phyloP scores from a whole-genome alignment of 176 grass and related monocot genomes.

The Phoenix dactylifera region DNA sequence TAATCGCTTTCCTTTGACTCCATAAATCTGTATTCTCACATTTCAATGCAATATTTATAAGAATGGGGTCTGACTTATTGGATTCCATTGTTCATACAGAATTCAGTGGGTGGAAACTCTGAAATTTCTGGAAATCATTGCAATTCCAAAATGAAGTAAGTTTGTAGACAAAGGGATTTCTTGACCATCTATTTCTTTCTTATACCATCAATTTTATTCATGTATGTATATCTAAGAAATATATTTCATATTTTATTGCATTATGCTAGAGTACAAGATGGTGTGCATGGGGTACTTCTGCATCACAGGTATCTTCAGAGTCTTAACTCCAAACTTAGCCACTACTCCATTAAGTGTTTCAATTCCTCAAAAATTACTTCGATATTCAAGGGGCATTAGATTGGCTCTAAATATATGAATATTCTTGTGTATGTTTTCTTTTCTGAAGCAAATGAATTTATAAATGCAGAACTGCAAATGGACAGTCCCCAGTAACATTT shows the following conservation, averaged over 20 bases:
- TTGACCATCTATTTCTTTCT: too few species aligned
- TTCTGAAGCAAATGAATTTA: slow-evolving; percentile 9
- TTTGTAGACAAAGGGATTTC: neutral
- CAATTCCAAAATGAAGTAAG: slow-evolving; percentile 83
- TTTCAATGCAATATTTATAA: neutral
- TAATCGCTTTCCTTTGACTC: too few species aligned
- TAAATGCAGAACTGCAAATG: slow-evolving; percentile 61
- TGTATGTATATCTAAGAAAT: too few species aligned
- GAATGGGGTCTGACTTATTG: neutral
- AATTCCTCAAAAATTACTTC: neutral
- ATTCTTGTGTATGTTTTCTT: neutral
- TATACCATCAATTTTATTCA: too few species aligned
- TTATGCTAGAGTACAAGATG: slow-evolving; percentile 66
- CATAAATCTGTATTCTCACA: too few species aligned
- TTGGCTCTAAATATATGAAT: too few species aligned
- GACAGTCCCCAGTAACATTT: slow-evolving; percentile 71
- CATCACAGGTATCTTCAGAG: slow-evolving; percentile 69
- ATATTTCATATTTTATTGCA: too few species aligned
- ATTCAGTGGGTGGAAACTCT: slow-evolving; percentile 90
- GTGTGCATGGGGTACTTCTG: slow-evolving; percentile 75
- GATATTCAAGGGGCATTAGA: slow-evolving; percentile 12
- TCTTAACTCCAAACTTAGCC: neutral
- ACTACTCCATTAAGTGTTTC: neutral
- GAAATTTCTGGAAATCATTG: slow-evolving; percentile 81
- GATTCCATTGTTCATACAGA: slow-evolving; percentile 28